Conservation (phyloP, 2,329 filamentous ascomycete genomes). For the Fusarium sp. region DNA sequence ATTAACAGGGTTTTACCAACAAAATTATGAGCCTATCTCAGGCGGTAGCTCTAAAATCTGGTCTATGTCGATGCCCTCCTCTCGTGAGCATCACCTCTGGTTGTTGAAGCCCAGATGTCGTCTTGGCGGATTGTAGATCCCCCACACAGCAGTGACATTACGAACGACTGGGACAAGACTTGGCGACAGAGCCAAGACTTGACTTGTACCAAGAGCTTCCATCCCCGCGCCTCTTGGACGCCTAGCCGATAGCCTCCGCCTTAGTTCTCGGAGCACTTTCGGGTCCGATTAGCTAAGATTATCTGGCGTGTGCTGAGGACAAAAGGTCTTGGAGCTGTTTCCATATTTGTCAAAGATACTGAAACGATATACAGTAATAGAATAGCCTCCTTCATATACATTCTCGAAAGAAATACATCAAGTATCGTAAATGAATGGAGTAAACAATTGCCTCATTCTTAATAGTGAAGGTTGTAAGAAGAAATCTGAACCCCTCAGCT, state of each 20-base stretch:
- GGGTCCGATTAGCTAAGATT: not conserved
- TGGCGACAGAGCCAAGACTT: not conserved
- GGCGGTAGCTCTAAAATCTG: fast-evolving
- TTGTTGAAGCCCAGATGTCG: not conserved
- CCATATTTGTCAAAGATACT: no score
- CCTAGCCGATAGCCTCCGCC: not conserved
- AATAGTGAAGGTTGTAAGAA: no score
- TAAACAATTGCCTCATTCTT: no score
- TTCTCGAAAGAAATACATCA: no score
- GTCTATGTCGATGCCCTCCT: not conserved
- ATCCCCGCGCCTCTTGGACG: not conserved
- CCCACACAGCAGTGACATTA: not conserved
- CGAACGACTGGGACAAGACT: not conserved
- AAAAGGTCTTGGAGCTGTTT: no score
- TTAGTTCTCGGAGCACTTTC: not conserved
- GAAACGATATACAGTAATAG: no score
- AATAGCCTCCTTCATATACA: no score
- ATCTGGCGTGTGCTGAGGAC: no score
- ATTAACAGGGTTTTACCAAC: no score
- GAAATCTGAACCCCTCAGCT: no score
- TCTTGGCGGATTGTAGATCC: not conserved
- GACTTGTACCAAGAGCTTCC: not conserved
- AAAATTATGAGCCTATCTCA: no score
- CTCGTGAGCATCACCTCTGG: fast-evolving
- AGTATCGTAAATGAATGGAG: no score